phyloP scores from a whole-genome alignment of 2,329 filamentous ascomycete species.

The Arthrobotrys conoides region DNA sequence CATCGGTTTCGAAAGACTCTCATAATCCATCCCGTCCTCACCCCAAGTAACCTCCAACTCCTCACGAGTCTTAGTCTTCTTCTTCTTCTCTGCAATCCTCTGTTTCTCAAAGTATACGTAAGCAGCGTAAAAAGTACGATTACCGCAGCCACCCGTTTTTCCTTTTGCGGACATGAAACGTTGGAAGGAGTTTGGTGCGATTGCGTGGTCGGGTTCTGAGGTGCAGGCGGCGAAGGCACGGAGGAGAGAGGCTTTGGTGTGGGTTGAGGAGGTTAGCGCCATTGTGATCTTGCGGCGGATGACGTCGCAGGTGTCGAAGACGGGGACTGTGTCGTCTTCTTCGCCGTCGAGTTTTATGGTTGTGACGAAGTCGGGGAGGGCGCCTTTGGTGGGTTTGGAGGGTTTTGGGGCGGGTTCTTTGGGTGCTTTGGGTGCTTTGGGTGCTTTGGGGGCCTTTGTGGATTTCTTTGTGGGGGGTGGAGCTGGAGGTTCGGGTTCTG shows the following conservation, averaged over 20 bases:
- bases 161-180: conserved; percentile 72
- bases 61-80: conserved; percentile 70
- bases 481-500: conserved; percentile 4
- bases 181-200: conserved; percentile 69
- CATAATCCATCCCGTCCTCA: conserved; percentile 56
- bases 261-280: conserved; percentile 69
- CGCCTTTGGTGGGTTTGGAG: background rate
- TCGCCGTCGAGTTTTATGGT: conserved; percentile 70
- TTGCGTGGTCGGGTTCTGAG: conserved; percentile 65
- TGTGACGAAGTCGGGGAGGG: conserved; percentile 64
- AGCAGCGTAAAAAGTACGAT: conserved; percentile 70
- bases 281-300: conserved; percentile 73
- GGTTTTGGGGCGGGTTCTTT: conserved; percentile 25
- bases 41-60: conserved; percentile 70
- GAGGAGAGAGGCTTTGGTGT: conserved; percentile 72
- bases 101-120: conserved; percentile 76
- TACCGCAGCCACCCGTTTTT: conserved; percentile 69
- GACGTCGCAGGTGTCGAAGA: conserved; percentile 74
- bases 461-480: background rate
- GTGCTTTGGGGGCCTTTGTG: background rate
- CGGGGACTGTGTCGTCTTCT: conserved; percentile 68
- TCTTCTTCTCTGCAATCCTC: conserved; percentile 70
- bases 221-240: conserved; percentile 69
- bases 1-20: conserved; percentile 29
- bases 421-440: background rate